Evolutionary conservation across 1,139 yeast genomes (phyloP).

Genomic region (Meyerozyma elateridarum): DNA sequence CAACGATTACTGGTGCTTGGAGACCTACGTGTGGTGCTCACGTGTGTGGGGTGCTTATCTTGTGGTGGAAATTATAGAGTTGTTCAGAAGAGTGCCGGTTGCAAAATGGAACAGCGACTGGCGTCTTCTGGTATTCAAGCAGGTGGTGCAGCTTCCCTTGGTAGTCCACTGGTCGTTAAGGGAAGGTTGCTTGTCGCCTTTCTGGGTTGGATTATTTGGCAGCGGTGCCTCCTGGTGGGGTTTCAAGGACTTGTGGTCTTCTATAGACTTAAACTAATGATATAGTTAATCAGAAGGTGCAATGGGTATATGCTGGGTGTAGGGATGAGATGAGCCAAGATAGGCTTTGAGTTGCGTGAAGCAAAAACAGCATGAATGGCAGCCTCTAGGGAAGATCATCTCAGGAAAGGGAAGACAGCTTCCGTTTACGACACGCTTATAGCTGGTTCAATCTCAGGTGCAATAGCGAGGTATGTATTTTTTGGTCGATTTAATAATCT

Average conservation of each 20-base stretch:
- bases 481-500: no score
- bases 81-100: constrained; percentile 37
- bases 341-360: no score
- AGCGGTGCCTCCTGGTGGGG: constrained; percentile 46
- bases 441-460: constrained; percentile 75
- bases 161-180: constrained; percentile 56
- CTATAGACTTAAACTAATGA: constrained; percentile 26
- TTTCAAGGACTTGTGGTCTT: constrained; percentile 34
- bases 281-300: constrained; percentile 3
- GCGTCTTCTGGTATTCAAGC: constrained; percentile 34
- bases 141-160: constrained; percentile 48
- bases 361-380: constrained; percentile 3
- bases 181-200: constrained; percentile 50
- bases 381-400: constrained; percentile 38
- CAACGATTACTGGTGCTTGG: constrained; percentile 39
- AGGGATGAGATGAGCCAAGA: no score
- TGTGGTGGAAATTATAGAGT: constrained; percentile 42
- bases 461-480: constrained; percentile 46
- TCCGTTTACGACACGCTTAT: constrained; percentile 41
- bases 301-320: neutral
- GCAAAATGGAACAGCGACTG: constrained; percentile 34
- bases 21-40: constrained; percentile 46
- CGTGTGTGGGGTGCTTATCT: constrained; percentile 57
- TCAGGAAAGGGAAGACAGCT: constrained; percentile 47
- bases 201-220: constrained; percentile 49